Base-by-base conservation (phyloP, 139 green algal species). In the Diplosphaera chodatii region DNA sequence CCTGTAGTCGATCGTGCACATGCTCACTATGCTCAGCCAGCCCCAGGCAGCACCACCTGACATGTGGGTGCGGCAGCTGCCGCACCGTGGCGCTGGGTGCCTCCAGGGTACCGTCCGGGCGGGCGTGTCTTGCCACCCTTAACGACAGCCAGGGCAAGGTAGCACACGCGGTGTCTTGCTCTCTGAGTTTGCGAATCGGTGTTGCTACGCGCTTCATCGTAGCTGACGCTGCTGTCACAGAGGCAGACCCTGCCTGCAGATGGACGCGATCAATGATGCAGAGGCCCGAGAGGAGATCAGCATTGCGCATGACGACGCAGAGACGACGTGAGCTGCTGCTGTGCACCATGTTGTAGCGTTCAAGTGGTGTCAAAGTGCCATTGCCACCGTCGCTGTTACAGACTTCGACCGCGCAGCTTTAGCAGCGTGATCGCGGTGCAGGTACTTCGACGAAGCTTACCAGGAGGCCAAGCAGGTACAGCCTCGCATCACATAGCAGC, bases 221-320 rank as follows among this genome's bases (percentile, higher is more conserved):
- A n/a, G n/a, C n/a, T n/a, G n/a, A n/a, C n/a, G n/a, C n/a, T n/a
- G n/a, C n/a, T n/a, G n/a, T n/a, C n/a, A n/a, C n/a, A n/a, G n/a
- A n/a, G n/a, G n/a, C n/a, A n/a, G n/a, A n/a, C n/a, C n/a, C n/a
- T n/a, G 48, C 3, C 48, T 18, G 48, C 80, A 89, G 78, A 41
- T 80, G 18, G 78, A 80, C 29, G 22, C 65, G 1, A 69, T 90
- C 21, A 88, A 90, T 27, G 76, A 83, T 0, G 71, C 73, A 5
- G 78, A 84, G 29, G 80, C 77, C 1, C 63, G 84, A 1, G 80
- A 88, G n/a, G 82, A 88, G 69, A 85, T 90, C 22, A 77, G 83
- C 28, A 78, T 78, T 30, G 80, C 80, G 10, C 30, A 74, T 20
- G 84, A 90, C 48, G 84, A 88, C 30, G 75, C 75, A 55, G 74